phyloP scores from a whole-genome alignment of 345 rosid species.

The Salix exigua region DNA sequence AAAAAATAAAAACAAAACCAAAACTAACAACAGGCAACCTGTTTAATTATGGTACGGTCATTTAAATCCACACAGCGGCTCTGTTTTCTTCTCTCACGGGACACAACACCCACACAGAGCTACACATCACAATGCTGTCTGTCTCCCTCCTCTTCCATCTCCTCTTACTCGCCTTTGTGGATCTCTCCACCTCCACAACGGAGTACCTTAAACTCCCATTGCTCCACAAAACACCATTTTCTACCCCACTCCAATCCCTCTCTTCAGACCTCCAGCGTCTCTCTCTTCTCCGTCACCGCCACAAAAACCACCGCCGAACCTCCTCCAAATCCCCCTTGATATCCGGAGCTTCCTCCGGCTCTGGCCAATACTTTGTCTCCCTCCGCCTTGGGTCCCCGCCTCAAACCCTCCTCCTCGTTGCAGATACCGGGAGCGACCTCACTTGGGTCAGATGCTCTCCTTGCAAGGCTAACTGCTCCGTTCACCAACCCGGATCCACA shows the following conservation, averaged over 20 bases:
- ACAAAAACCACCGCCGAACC: conserved; percentile 14
- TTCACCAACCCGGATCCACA: conserved; percentile 48
- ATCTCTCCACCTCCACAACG: neutral
- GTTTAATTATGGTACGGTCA: neutral
- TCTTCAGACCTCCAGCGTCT: conserved; percentile 47
- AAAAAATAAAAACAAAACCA: neutral
- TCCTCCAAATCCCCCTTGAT: conserved; percentile 49
- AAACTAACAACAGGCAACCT: neutral
- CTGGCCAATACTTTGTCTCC: conserved; percentile 81
- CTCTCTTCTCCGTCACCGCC: conserved; percentile 25
- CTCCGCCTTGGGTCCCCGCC: conserved; percentile 78
- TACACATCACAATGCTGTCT: neutral
- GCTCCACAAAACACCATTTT: conserved; percentile 42
- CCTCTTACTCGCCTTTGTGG: neutral
- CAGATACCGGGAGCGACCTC: conserved; percentile 87
- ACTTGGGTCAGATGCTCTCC: conserved; percentile 85
- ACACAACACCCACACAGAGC: neutral
- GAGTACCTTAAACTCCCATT: conserved; percentile 65
- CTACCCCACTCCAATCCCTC: conserved; percentile 39
- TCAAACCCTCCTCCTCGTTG: conserved; percentile 62
- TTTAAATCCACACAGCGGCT: neutral
- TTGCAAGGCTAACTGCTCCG: conserved; percentile 47
- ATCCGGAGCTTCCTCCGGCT: conserved; percentile 73
- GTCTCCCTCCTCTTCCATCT: conserved; percentile 6
- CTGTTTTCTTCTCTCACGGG: neutral